Evolutionary conservation across 305 asterid genomes (phyloP).

Genomic region (Euphrasia arctica): DNA sequence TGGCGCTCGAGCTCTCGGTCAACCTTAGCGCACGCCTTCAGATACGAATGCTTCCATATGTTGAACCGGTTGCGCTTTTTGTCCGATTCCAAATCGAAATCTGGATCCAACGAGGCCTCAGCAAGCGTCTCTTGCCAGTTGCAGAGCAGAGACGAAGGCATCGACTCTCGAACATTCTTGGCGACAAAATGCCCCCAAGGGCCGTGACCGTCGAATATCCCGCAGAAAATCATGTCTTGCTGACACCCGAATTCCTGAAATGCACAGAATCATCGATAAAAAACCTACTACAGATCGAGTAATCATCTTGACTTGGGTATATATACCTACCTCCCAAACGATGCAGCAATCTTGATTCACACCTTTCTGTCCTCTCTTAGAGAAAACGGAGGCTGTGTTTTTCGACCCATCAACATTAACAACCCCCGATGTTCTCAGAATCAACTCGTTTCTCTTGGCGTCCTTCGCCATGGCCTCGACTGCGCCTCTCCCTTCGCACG

Average conservation of each 20-base stretch:
- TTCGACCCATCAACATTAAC: conserved; percentile 58
- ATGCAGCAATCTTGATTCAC: conserved; percentile 88
- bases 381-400: conserved; percentile 73
- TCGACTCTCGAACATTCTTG: conserved; percentile 22
- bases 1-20: conserved; percentile 73
- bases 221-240: conserved; percentile 90
- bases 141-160: conserved; percentile 24
- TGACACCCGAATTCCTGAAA: conserved; percentile 91
- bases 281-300: no score
- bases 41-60: conserved; percentile 81
- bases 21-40: conserved; percentile 82
- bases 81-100: conserved; percentile 46
- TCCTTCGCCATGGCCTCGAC: conserved; percentile 59
- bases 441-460: conserved; percentile 72
- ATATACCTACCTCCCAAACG: conserved; percentile 81
- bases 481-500: conserved; percentile 29
- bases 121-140: conserved; percentile 73
- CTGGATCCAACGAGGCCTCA: conserved; percentile 57
- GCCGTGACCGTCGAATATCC: conserved; percentile 39
- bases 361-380: conserved; percentile 93
- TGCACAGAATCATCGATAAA: not conserved
- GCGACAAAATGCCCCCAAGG: conserved; percentile 30
- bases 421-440: conserved; percentile 68
- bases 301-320: conserved; percentile 2
- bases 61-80: conserved; percentile 54